Evolutionary conservation across 371 early-diverging fungal species (phyloP).

Genomic region (Umbelopsis sp.): DNA sequence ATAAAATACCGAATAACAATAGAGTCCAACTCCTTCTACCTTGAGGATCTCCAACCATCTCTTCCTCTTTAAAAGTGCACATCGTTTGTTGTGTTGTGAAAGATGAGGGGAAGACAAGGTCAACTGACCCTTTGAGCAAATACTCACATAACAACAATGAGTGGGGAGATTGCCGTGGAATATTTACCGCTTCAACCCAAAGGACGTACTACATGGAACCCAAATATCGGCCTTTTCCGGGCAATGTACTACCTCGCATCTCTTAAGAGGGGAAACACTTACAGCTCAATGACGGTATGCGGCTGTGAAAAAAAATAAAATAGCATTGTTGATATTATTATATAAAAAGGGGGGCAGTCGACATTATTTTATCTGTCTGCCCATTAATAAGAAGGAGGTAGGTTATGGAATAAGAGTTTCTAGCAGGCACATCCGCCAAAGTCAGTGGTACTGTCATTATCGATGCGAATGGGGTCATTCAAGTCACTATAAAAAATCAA

Average conservation of each 20-base stretch:
- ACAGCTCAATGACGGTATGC: too few relatives aligned
- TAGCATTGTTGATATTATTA: neutral
- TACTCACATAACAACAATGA: constrained; percentile 13
- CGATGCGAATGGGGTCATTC: constrained; percentile 39
- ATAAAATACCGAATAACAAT: too few relatives aligned
- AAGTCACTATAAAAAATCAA: constrained; percentile 34
- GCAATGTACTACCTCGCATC: too few relatives aligned
- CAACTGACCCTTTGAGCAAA: constrained; percentile 14
- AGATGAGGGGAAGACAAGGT: constrained; percentile 12
- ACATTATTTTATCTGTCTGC: too few relatives aligned
- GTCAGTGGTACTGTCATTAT: constrained; percentile 30
- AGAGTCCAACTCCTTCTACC: too few relatives aligned
- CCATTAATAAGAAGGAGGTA: too few relatives aligned
- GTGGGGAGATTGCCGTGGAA: neutral
- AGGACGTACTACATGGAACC: too few relatives aligned
- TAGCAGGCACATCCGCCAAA: constrained; percentile 43
- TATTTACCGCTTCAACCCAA: neutral
- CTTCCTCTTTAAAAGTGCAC: neutral
- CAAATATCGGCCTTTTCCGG: neutral
- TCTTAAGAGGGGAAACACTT: too few relatives aligned
- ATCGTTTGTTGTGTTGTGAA: neutral
- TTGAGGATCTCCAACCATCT: too few relatives aligned
- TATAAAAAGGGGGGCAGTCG: too few relatives aligned
- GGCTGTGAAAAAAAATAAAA: neutral
- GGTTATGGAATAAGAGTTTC: neutral